phyloP scores from a whole-genome alignment of 352 stramenopile species.

The Phytopythium mirpurense region DNA sequence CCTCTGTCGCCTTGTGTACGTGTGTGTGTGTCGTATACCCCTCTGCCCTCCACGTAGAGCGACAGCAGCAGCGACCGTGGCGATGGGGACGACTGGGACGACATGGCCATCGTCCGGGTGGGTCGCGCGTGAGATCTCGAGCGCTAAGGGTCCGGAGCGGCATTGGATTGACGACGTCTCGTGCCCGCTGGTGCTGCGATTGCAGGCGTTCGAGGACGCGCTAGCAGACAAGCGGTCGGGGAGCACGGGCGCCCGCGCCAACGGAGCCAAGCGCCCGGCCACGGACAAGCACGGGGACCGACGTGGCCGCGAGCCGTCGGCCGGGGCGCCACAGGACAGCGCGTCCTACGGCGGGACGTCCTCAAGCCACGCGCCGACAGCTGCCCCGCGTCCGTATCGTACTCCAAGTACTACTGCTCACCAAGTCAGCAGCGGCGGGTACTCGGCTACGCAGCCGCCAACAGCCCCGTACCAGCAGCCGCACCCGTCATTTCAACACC shows the following conservation, averaged over 20 bases:
- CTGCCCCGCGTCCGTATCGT: background rate
- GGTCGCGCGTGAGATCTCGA: background rate
- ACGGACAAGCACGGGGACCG: background rate
- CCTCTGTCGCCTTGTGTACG: too few species aligned
- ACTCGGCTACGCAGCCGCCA: background rate
- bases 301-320: background rate
- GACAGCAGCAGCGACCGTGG: slow-evolving; percentile 34
- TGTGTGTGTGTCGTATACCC: too few species aligned
- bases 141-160: background rate
- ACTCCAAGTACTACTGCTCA: background rate
- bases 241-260: slow-evolving; percentile 6
- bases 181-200: background rate
- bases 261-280: slow-evolving; percentile 9
- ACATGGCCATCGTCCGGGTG: slow-evolving; percentile 78
- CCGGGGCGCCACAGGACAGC: background rate
- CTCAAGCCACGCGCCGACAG: background rate
- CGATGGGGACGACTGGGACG: slow-evolving; percentile 71
- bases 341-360: background rate
- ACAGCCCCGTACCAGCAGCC: slow-evolving; percentile 5
- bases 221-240: slow-evolving; percentile 37
- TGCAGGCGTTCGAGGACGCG: slow-evolving; percentile 71
- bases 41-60: background rate
- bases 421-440: background rate
- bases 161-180: too few species aligned
- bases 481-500: slow-evolving; percentile 8